Evolutionary conservation across 768 basidiomycete species (phyloP).

Genomic region (Daedaleopsis nitida): DNA sequence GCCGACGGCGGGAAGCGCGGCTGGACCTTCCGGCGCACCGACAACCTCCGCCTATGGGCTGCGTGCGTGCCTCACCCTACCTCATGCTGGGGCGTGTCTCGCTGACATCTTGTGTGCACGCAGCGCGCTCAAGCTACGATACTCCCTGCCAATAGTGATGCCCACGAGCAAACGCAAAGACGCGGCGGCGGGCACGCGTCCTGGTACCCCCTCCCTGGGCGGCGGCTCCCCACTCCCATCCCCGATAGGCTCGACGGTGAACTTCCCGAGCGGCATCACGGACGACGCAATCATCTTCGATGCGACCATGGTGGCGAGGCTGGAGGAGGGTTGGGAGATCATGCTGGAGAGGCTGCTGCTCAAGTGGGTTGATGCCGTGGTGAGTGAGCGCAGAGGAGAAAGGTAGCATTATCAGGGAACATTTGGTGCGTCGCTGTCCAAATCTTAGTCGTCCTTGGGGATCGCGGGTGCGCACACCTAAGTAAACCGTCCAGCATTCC

Average conservation of each 20-base stretch:
- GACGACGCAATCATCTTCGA: conserved; percentile 68
- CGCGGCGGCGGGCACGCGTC: background rate
- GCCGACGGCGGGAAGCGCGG: conserved; percentile 52
- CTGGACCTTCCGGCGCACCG: conserved; percentile 85
- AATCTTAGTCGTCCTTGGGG: no score
- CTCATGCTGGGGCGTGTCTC: background rate
- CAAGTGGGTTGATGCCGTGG: conserved; percentile 68
- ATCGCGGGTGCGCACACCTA: no score
- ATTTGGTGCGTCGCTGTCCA: no score
- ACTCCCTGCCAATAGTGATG: conserved; percentile 70
- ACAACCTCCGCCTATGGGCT: conserved; percentile 84
- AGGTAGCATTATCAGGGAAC: conserved; percentile 5
- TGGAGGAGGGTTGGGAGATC: conserved; percentile 77
- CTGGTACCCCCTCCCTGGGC: conserved; percentile 16
- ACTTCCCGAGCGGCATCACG: conserved; percentile 35
- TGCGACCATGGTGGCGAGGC: conserved; percentile 68
- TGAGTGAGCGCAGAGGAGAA: conserved; percentile 52
- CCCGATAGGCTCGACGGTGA: conserved; percentile 34
- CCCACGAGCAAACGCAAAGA: conserved; percentile 31
- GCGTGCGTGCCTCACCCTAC: conserved; percentile 54
- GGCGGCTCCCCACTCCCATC: conserved; percentile 26
- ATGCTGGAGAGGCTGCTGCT: conserved; percentile 70
- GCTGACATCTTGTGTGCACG: background rate
- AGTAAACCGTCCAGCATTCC: no score
- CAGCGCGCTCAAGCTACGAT: conserved; percentile 83